phyloP scores from a whole-genome alignment of 2,329 filamentous ascomycete species.

The Zalaria sp. region DNA sequence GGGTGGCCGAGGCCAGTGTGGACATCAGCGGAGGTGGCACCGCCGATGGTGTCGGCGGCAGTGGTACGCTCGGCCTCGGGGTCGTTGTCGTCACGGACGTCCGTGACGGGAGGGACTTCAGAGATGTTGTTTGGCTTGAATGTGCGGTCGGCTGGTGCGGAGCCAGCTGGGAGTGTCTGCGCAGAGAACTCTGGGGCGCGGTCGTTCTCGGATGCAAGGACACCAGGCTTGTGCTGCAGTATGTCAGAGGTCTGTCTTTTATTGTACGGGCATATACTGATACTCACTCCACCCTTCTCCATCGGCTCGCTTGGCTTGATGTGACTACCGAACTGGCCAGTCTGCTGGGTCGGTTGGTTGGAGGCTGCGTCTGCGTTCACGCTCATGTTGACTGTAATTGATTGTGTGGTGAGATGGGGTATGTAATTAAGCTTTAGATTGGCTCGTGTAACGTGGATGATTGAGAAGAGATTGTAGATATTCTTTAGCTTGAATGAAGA shows the following conservation, averaged over 20 bases:
- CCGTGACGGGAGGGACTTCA: constrained; percentile 24
- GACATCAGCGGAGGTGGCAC: constrained; percentile 39
- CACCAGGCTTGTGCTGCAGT: not conserved
- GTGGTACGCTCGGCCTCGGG: constrained; percentile 28
- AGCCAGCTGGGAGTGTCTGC: constrained; percentile 46
- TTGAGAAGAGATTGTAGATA: too few relatives aligned
- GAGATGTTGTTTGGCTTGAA: constrained; percentile 29
- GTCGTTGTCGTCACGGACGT: constrained; percentile 25
- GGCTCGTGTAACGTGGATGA: too few relatives aligned
- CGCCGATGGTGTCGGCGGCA: constrained; percentile 32
- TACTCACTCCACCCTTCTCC: too few relatives aligned
- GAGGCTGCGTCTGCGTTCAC: too few relatives aligned
- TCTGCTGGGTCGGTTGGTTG: too few relatives aligned
- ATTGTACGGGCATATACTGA: not conserved
- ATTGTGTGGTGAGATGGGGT: too few relatives aligned
- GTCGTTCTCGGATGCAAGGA: constrained; percentile 29
- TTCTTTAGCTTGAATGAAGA: too few relatives aligned
- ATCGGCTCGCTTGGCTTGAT: too few relatives aligned
- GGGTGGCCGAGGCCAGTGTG: constrained; percentile 41
- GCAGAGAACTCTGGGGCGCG: constrained; percentile 48
- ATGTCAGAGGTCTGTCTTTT: too few relatives aligned
- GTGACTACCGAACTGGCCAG: too few relatives aligned
- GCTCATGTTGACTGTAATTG: too few relatives aligned
- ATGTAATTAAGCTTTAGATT: too few relatives aligned
- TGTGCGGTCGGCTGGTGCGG: constrained; percentile 39